These are phyloP conservation scores for Fusarium phyllophilum DNA, from an alignment of 2,329 filamentous ascomycete species.

Conservation along the genomic window DNA sequence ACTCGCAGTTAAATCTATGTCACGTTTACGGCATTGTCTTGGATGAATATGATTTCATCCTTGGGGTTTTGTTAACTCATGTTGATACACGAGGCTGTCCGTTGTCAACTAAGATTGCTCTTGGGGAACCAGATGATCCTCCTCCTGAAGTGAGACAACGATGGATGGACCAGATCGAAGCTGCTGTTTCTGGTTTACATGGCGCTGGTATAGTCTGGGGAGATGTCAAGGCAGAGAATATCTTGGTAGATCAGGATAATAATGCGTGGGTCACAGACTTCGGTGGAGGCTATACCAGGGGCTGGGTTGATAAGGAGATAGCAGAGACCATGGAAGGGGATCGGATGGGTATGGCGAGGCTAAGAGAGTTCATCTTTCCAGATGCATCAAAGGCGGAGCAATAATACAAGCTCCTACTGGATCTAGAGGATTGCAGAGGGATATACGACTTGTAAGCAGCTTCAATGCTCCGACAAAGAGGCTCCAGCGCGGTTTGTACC, in stretches of 20 bases:
- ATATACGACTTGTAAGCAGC: rapidly evolving
- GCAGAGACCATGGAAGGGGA: neutral
- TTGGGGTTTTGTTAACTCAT: slow-evolving; percentile 25
- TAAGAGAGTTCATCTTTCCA: neutral
- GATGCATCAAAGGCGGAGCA: rapidly evolving
- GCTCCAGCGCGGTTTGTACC: no score
- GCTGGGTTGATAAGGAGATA: neutral
- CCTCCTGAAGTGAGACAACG: neutral
- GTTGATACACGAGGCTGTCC: slow-evolving; percentile 3
- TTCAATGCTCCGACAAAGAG: neutral
- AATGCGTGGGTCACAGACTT: slow-evolving; percentile 4
- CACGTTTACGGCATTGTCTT: slow-evolving; percentile 33
- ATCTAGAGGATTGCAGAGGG: rapidly evolving
- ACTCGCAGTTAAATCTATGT: slow-evolving; percentile 23
- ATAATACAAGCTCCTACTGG: rapidly evolving
- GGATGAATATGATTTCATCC: slow-evolving; percentile 23
- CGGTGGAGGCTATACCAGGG: neutral
- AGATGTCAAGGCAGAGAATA: neutral
- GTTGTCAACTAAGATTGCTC: neutral
- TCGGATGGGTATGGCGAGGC: neutral
- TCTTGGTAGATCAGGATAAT: neutral
- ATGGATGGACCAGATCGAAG: slow-evolving; percentile 23
- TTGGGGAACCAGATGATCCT: slow-evolving; percentile 4
- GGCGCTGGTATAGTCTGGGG: neutral
- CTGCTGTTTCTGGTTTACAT: neutral